Conservation (phyloP, 495 filamentous ascomycete species). For the Penicillium simplicissimum region DNA sequence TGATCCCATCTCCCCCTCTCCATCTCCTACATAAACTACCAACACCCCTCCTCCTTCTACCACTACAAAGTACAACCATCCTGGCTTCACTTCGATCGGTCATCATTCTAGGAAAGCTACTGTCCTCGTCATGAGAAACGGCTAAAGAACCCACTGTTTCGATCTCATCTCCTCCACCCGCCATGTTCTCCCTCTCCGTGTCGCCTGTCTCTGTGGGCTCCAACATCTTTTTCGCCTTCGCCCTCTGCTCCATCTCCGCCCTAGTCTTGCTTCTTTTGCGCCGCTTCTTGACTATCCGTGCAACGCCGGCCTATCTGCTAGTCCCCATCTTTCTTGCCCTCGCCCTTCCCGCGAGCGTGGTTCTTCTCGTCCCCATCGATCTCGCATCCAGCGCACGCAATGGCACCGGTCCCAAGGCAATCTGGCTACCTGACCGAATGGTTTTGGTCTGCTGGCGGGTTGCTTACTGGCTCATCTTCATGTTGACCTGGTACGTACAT, state of each 20-base stretch:
- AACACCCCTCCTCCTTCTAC: neutral
- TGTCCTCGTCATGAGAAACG: conserved; percentile 23
- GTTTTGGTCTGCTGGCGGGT: conserved; percentile 88
- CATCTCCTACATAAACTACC: conserved; percentile 1
- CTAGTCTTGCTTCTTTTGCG: conserved; percentile 81
- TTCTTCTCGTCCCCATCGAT: conserved; percentile 95
- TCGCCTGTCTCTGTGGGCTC: conserved; percentile 57
- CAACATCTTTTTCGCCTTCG: conserved; percentile 68
- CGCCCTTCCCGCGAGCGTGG: conserved; percentile 87
- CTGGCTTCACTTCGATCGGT: neutral
- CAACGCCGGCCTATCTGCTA: conserved; percentile 86
- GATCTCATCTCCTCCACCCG: neutral
- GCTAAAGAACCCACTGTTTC: conserved; percentile 12
- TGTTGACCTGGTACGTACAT: conserved; percentile 77
- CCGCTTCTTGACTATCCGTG: conserved; percentile 84
- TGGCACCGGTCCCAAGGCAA: conserved; percentile 63
- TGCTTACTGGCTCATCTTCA: conserved; percentile 95
- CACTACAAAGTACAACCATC: neutral
- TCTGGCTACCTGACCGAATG: conserved; percentile 65
- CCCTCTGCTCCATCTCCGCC: conserved; percentile 70
- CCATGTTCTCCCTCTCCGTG: conserved; percentile 32
- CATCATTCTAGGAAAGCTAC: neutral
- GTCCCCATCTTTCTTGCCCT: conserved; percentile 92
- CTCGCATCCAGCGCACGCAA: conserved; percentile 81
- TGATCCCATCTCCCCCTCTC: neutral